A percentile compares a stretch with the other conserved stretches of the same genome.
Conservation (phyloP, 176 grass and related monocot species). For the Triticum urartu region DNA sequence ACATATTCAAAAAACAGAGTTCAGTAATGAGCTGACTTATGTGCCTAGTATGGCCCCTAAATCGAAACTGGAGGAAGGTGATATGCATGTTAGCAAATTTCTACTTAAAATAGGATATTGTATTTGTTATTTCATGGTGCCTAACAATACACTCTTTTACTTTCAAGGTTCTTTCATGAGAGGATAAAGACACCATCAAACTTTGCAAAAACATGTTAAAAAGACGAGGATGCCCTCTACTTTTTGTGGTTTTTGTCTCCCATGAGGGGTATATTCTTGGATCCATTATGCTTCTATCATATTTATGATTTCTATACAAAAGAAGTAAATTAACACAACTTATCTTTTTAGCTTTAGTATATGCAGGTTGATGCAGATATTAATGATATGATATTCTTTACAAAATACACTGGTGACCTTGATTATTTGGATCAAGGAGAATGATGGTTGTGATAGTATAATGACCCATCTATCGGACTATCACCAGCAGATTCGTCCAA, state of each 20-base stretch:
- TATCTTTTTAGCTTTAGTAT: slow-evolving; percentile 65
- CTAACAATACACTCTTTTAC: slow-evolving; percentile 13
- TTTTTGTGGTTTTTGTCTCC: slow-evolving; percentile 74
- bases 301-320: not conserved
- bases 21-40: slow-evolving; percentile 78
- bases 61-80: slow-evolving; percentile 73
- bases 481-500: not conserved
- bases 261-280: slow-evolving; percentile 59
- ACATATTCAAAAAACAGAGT: slow-evolving; percentile 58
- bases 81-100: slow-evolving; percentile 75
- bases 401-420: slow-evolving; percentile 77
- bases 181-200: slow-evolving; percentile 80
- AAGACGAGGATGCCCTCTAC: slow-evolving; percentile 77
- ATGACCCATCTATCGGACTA: slow-evolving; percentile 67
- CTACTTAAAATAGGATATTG: not conserved
- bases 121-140: not conserved
- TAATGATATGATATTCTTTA: slow-evolving; percentile 81
- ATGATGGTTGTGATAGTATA: slow-evolving; percentile 84
- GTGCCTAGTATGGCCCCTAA: slow-evolving; percentile 61
- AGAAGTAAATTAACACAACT: slow-evolving; percentile 15
- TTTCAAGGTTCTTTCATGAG: slow-evolving; percentile 67
- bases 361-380: slow-evolving; percentile 79
- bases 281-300: slow-evolving; percentile 5
- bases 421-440: slow-evolving; percentile 65
- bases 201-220: slow-evolving; percentile 70